Evolutionary conservation across 352 stramenopile species (phyloP).

Genomic region (Phytophthora syringae): DNA sequence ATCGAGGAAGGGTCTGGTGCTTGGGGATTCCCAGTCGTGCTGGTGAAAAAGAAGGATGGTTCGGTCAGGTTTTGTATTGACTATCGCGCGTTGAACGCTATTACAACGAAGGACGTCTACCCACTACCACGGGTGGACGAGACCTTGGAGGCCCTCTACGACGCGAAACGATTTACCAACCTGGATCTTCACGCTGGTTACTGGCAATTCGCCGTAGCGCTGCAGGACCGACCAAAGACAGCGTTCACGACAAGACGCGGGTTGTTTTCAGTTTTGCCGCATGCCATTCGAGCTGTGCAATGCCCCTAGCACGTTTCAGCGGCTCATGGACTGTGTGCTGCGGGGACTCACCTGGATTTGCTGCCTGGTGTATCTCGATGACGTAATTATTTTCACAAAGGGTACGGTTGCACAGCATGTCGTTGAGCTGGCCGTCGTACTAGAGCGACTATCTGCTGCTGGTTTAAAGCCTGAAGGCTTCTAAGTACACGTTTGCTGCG

Average conservation of each 20-base stretch:
- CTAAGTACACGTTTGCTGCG: conserved; percentile 29
- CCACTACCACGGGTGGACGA: conserved; percentile 17
- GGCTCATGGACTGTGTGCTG: conserved; percentile 33
- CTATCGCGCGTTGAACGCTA: conserved; percentile 24
- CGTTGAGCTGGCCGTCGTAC: conserved; percentile 18
- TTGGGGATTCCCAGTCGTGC: too few species aligned
- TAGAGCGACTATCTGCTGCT: not conserved
- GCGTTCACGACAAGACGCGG: too few species aligned
- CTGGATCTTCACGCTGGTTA: too few species aligned
- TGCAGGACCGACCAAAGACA: too few species aligned
- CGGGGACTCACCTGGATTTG: conserved; percentile 24
- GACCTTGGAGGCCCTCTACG: too few species aligned
- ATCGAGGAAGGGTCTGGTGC: too few species aligned
- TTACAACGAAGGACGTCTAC: conserved; percentile 27
- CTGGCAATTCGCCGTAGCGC: too few species aligned
- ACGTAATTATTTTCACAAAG: conserved; percentile 35
- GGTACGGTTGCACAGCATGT: conserved; percentile 14
- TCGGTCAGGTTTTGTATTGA: conserved; percentile 32
- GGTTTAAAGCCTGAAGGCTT: conserved; percentile 20
- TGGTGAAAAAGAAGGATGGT: too few species aligned
- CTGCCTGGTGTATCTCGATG: conserved; percentile 34
- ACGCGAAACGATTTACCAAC: too few species aligned
- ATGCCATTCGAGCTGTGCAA: conserved; percentile 27
- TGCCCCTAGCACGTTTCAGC: conserved; percentile 33
- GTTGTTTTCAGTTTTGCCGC: too few species aligned